Evolutionary conservation across 441 rosid genomes (phyloP).

Genomic region (Pelargonium cotyledonis): DNA sequence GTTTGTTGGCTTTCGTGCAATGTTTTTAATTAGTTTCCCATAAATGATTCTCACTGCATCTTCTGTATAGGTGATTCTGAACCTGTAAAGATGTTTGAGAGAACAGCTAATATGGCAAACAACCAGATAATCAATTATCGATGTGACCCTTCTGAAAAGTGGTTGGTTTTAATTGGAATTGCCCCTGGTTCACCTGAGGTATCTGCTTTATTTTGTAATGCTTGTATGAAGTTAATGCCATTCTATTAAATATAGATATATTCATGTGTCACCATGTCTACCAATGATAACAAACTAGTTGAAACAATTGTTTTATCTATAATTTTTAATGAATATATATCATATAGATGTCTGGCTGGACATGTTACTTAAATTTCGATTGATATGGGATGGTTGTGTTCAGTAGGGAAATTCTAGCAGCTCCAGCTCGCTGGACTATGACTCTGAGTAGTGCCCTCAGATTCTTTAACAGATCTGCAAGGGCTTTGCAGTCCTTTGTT

Average conservation of each 20-base stretch:
- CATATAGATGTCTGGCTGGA: not conserved
- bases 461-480: not conserved
- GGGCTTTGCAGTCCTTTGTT: not conserved
- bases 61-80: slow-evolving; percentile 77
- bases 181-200: slow-evolving; percentile 99
- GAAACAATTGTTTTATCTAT: not conserved
- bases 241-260: not conserved
- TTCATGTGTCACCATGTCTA: not conserved
- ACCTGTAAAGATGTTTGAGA: slow-evolving; percentile 94
- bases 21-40: not conserved
- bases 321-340: not conserved
- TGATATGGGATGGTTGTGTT: not conserved
- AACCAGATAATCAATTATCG: slow-evolving; percentile 95
- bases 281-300: not conserved
- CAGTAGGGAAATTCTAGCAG: not conserved
- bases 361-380: not conserved
- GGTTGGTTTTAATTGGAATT: slow-evolving; percentile 97
- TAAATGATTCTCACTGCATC: slow-evolving; percentile 11
- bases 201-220: slow-evolving; percentile 14
- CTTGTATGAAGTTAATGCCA: not conserved
- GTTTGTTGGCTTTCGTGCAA: not conserved
- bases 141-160: slow-evolving; percentile 93
- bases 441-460: not conserved
- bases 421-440: not conserved
- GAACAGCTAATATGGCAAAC: slow-evolving; percentile 88